Evolutionary conservation across 108 stramenopile genomes (phyloP).

Genomic region (Cyclotella sp.): DNA sequence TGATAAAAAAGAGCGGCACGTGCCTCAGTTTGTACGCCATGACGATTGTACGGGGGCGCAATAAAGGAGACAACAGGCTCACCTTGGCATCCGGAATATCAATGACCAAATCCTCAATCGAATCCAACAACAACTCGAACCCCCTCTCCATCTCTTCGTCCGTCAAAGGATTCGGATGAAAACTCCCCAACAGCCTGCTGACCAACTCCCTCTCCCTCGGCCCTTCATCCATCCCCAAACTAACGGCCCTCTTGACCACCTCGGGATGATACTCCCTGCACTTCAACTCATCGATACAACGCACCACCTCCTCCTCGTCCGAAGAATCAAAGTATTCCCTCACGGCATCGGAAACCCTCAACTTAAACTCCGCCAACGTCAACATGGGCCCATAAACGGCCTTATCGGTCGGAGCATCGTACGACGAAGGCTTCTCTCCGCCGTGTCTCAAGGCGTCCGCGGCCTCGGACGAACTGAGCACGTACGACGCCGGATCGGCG

Average conservation of each 20-base stretch:
- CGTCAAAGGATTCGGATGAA: conserved; percentile 83
- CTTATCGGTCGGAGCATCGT: conserved; percentile 62
- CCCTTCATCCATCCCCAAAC: conserved; percentile 78
- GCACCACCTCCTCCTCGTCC: conserved; percentile 81
- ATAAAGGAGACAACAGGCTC: conserved; percentile 30
- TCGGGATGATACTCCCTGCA: conserved; percentile 80
- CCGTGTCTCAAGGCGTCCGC: conserved; percentile 28
- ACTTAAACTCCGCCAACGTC: conserved; percentile 86
- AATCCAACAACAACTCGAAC: conserved; percentile 87
- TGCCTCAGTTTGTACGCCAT: no score
- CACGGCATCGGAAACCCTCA: conserved; percentile 68
- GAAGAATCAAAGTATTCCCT: conserved; percentile 82
- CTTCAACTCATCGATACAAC: conserved; percentile 75
- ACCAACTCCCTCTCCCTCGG: conserved; percentile 89
- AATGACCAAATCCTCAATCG: conserved; percentile 84
- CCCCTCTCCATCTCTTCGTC: conserved; percentile 83
- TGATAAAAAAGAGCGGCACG: no score
- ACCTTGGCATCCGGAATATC: conserved; percentile 92
- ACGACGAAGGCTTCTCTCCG: conserved; percentile 38
- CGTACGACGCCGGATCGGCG: conserved; percentile 57
- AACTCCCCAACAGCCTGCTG: conserved; percentile 79
- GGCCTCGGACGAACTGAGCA: conserved; percentile 50
- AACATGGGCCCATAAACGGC: conserved; percentile 82
- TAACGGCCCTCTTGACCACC: conserved; percentile 83
- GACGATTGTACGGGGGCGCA: no score